Percentiles rank a stretch among this genome's conserved stretches.
These are phyloP conservation scores for Neophaeococcomyces aloes DNA, from an alignment of 2,329 filamentous ascomycete species.

Conservation along the genomic window DNA sequence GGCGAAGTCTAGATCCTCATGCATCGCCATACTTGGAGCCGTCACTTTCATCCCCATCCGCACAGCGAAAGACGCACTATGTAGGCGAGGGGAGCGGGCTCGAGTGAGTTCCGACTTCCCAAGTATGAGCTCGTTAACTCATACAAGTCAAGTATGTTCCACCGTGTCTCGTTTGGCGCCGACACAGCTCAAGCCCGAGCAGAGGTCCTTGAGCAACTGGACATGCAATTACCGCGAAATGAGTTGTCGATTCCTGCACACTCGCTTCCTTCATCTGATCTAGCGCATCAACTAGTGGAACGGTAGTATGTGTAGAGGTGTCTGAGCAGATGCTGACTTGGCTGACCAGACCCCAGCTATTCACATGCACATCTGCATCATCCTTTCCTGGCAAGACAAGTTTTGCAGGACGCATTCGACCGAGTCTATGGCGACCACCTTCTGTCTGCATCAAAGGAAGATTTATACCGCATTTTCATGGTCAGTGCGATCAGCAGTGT, in stretches of 20 bases:
- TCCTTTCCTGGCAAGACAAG: conserved; percentile 23
- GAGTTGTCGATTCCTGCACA: too few relatives aligned
- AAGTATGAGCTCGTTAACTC: too few relatives aligned
- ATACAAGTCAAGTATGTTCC: too few relatives aligned
- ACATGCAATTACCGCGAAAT: too few relatives aligned
- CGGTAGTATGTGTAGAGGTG: background rate
- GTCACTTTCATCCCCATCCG: too few relatives aligned
- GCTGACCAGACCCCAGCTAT: conserved; percentile 18
- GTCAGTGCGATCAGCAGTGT: conserved; percentile 31
- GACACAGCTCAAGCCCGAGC: too few relatives aligned
- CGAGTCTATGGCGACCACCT: conserved; percentile 15
- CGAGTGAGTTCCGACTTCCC: too few relatives aligned
- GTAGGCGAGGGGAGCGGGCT: conserved; percentile 15
- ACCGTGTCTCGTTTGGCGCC: too few relatives aligned
- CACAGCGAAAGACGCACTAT: conserved; percentile 9
- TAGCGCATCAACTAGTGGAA: conserved; percentile 15
- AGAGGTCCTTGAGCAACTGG: too few relatives aligned
- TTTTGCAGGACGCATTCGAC: conserved; percentile 19
- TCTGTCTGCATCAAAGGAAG: conserved; percentile 19
- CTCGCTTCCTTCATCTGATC: background rate
- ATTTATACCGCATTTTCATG: conserved; percentile 30
- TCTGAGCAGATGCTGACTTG: conserved; percentile 1
- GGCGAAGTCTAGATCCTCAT: background rate
- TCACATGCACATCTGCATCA: conserved; percentile 19
- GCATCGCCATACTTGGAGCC: too few relatives aligned